phyloP scores from a whole-genome alignment of 805 yeast species.

The Jamesozyma spencerorum region DNA sequence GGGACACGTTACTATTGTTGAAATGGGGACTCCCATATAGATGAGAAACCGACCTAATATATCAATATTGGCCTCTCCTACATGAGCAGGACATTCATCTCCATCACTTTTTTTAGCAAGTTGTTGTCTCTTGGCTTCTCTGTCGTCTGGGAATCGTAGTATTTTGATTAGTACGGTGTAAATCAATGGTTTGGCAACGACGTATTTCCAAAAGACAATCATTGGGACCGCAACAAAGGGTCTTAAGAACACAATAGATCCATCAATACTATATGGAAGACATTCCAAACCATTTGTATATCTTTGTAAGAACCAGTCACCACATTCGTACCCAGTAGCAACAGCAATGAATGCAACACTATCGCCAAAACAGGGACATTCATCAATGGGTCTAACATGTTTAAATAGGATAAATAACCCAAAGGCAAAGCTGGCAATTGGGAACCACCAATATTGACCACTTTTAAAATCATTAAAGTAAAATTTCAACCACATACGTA shows the following conservation, averaged over 20 bases:
- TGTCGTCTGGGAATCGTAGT: slow-evolving; percentile 14
- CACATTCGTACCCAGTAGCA: slow-evolving; percentile 63
- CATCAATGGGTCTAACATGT: slow-evolving; percentile 85
- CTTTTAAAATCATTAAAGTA: slow-evolving; percentile 35
- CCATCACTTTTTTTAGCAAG: slow-evolving; percentile 24
- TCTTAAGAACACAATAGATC: slow-evolving; percentile 33
- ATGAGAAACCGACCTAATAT: slow-evolving; percentile 68
- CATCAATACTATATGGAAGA: slow-evolving; percentile 9
- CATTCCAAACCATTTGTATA: slow-evolving; percentile 3
- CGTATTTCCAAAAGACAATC: slow-evolving; percentile 63
- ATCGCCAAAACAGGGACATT: slow-evolving; percentile 95
- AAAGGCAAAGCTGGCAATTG: slow-evolving; percentile 33
- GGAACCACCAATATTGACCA: slow-evolving; percentile 25
- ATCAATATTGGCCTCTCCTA: slow-evolving; percentile 62
- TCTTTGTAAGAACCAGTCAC: slow-evolving; percentile 43
- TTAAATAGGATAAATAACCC: slow-evolving; percentile 48
- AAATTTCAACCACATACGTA: slow-evolving; percentile 34
- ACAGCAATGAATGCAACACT: slow-evolving; percentile 91
- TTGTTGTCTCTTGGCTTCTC: slow-evolving; percentile 18
- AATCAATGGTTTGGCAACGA: slow-evolving; percentile 56
- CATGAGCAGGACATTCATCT: slow-evolving; percentile 37
- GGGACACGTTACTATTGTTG: slow-evolving; percentile 37
- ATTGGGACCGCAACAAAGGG: slow-evolving; percentile 56
- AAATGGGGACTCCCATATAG: slow-evolving; percentile 68
- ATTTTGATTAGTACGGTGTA: slow-evolving; percentile 35